phyloP scores from a whole-genome alignment of 331 rosid species.

The Malus hybrid region DNA sequence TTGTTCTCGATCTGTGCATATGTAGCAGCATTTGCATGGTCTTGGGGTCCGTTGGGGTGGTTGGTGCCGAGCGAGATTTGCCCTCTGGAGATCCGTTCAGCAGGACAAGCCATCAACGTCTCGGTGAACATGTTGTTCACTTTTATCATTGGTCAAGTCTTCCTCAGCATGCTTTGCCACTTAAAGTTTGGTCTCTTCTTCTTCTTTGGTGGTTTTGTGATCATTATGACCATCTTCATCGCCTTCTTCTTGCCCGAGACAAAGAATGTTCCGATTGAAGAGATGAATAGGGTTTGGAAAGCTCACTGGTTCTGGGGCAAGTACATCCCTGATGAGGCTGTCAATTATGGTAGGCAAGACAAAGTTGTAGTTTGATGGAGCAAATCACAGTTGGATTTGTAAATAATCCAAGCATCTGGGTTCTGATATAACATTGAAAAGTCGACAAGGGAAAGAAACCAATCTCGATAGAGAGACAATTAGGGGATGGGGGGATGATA shows the following conservation, averaged over 20 bases:
- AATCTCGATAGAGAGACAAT: background rate
- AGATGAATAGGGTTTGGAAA: constrained; percentile 41
- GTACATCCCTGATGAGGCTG: constrained; percentile 14
- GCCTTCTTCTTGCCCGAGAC: constrained; percentile 42
- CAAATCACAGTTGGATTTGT: background rate
- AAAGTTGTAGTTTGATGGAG: background rate
- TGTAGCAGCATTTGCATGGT: constrained; percentile 53
- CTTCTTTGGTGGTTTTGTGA: constrained; percentile 39
- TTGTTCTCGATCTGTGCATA: constrained; percentile 31
- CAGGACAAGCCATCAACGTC: constrained; percentile 44
- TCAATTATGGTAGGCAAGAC: background rate
- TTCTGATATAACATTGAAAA: background rate
- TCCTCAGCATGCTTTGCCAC: constrained; percentile 48
- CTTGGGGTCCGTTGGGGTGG: constrained; percentile 66
- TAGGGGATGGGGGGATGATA: too few species aligned
- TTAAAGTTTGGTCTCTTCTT: constrained; percentile 48
- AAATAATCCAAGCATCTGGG: background rate
- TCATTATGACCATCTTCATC: constrained; percentile 34
- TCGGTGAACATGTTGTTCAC: constrained; percentile 54
- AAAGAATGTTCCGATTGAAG: constrained; percentile 52
- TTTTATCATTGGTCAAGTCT: constrained; percentile 35
- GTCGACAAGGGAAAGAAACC: background rate
- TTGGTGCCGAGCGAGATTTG: constrained; percentile 53
- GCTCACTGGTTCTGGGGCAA: constrained; percentile 37
- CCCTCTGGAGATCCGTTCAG: constrained; percentile 45